Percentiles rank a stretch among this genome's conserved stretches.
These are phyloP conservation scores for Adansonia madagascariensis DNA, from an alignment of 441 rosid species.

Conservation along the genomic window DNA sequence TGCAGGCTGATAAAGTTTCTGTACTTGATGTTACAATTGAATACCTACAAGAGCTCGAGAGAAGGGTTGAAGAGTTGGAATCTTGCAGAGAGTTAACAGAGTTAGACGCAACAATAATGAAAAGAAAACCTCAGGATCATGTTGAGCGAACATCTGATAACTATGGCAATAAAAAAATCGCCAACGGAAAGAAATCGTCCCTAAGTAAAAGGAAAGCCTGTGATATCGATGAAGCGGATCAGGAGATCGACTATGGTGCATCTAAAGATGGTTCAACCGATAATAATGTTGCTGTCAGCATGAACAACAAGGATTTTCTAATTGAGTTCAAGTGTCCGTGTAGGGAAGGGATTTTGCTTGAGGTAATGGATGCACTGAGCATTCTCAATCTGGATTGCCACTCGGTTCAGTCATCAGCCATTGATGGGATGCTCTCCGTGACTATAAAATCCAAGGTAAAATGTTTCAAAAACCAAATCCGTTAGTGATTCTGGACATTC, in stretches of 20 bases:
- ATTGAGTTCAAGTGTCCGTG: conserved; percentile 75
- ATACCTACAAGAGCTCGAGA: conserved; percentile 71
- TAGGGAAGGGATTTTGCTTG: conserved; percentile 83
- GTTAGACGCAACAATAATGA: conserved; percentile 45
- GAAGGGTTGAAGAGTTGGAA: conserved; percentile 64
- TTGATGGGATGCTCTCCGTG: conserved; percentile 64
- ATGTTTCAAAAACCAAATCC: background rate
- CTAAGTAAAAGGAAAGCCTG: conserved; percentile 66
- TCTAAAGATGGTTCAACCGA: conserved; percentile 44
- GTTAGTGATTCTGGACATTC: background rate
- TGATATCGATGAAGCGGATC: conserved; percentile 41
- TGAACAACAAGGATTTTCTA: conserved; percentile 53
- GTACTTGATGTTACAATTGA: conserved; percentile 77
- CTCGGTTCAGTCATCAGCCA: conserved; percentile 71
- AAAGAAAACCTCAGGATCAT: conserved; percentile 52
- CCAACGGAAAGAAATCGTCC: conserved; percentile 35
- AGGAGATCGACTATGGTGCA: conserved; percentile 44
- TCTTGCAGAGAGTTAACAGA: conserved; percentile 45
- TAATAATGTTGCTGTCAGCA: conserved; percentile 48
- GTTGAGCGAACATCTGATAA: conserved; percentile 66
- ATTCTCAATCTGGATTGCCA: conserved; percentile 72
- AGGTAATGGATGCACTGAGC: conserved; percentile 69
- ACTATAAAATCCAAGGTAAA: conserved; percentile 75
- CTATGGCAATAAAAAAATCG: conserved; percentile 37
- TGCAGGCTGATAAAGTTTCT: conserved; percentile 79